Conservation (phyloP, 1,284 basidiomycete genomes). For the Tranzscheliella williamsii region DNA sequence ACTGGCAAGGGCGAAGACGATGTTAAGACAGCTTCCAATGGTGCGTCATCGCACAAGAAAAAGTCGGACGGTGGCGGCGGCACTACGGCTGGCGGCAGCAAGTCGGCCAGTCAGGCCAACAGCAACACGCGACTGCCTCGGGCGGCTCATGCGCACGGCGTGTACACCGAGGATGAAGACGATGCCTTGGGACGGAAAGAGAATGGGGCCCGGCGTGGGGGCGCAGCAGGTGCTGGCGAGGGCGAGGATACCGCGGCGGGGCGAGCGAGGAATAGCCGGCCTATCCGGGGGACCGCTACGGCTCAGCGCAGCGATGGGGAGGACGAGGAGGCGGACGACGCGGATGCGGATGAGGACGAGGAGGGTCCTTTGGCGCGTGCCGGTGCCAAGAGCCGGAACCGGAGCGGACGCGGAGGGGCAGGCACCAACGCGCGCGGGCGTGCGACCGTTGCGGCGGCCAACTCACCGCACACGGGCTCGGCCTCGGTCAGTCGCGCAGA, state of each 20-base stretch:
- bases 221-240: conserved; percentile 9
- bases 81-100: conserved; percentile 5
- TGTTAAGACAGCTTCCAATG: conserved; percentile 32
- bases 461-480: conserved; percentile 20
- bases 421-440: not conserved
- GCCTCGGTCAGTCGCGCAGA: conserved; percentile 23
- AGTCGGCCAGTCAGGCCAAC: conserved; percentile 7
- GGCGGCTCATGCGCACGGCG: conserved; percentile 30
- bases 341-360: conserved; percentile 23
- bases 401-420: conserved; percentile 3
- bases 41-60: conserved; percentile 26
- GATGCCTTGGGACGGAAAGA: conserved; percentile 23
- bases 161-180: conserved; percentile 36
- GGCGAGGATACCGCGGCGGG: conserved; percentile 10
- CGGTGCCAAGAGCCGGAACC: conserved; percentile 14
- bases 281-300: conserved; percentile 14
- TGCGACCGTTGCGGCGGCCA: conserved; percentile 7
- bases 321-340: conserved; percentile 30
- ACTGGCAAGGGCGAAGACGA: conserved; percentile 33
- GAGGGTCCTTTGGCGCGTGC: conserved; percentile 3
- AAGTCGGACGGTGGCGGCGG: too few species aligned
- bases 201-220: conserved; percentile 6
- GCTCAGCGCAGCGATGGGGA: conserved; percentile 34
- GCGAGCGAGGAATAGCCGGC: conserved; percentile 21
- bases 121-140: conserved; percentile 35